Conservation (phyloP, 2,329 filamentous ascomycete genomes). For the Epichloe brachyelytri region DNA sequence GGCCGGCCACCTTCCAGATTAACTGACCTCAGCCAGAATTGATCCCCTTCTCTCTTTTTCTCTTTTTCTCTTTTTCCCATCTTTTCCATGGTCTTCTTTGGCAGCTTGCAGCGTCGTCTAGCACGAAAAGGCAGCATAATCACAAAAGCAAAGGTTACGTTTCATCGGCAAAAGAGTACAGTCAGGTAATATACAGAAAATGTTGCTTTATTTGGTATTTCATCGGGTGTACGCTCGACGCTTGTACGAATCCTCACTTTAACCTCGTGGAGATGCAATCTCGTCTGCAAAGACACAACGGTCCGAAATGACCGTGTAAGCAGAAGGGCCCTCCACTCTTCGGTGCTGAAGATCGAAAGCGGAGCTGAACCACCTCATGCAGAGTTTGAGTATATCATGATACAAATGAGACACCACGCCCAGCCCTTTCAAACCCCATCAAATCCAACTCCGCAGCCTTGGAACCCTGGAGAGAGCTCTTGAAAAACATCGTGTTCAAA, state of each 20-base stretch:
- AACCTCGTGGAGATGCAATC: conserved; percentile 51
- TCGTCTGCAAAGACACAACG: conserved; percentile 14
- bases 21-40: too few species aligned
- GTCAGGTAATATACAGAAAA: not conserved
- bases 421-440: conserved; percentile 18
- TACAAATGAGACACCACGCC: conserved; percentile 36
- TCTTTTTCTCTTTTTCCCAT: too few species aligned
- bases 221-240: conserved; percentile 47
- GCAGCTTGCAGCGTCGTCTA: not conserved
- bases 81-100: too few species aligned
- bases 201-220: conserved; percentile 21
- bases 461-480: conserved; percentile 3
- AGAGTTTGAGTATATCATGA: conserved; percentile 26
- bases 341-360: conserved; percentile 53
- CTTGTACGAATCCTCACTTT: conserved; percentile 51
- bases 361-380: conserved; percentile 48
- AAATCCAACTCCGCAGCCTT: conserved; percentile 21
- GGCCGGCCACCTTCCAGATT: not conserved
- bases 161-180: not conserved
- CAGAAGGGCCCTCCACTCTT: conserved; percentile 44
- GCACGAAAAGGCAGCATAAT: not conserved
- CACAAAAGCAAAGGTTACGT: not conserved
- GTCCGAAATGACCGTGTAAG: conserved; percentile 10
- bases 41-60: too few species aligned
- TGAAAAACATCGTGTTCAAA: not conserved